These are phyloP conservation scores for Fusarium tupiense DNA, from an alignment of 2,329 filamentous ascomycete species.

Conservation along the genomic window DNA sequence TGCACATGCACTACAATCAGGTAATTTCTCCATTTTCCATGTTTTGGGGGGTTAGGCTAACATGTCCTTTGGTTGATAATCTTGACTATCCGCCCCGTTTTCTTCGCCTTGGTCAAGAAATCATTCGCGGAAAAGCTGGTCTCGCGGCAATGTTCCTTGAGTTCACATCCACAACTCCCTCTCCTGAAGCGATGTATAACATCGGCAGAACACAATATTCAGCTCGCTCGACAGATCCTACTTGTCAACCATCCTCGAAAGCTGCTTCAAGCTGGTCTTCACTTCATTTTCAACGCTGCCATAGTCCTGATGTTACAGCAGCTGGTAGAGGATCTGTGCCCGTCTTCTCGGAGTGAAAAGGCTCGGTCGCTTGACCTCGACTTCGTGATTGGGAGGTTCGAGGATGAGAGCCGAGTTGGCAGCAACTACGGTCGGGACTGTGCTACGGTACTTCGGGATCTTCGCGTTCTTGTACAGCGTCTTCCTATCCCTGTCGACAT, in stretches of 20 bases:
- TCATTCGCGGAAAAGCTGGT: slow-evolving; percentile 55
- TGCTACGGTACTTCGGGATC: slow-evolving; percentile 51
- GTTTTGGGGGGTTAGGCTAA: background rate
- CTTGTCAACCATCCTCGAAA: slow-evolving; percentile 50
- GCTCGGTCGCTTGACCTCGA: slow-evolving; percentile 46
- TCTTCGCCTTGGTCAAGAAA: slow-evolving; percentile 59
- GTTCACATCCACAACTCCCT: slow-evolving; percentile 37
- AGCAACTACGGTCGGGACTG: slow-evolving; percentile 53
- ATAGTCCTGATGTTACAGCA: slow-evolving; percentile 59
- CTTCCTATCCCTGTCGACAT: slow-evolving; percentile 42
- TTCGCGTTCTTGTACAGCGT: slow-evolving; percentile 49
- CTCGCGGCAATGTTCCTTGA: slow-evolving; percentile 40
- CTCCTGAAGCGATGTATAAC: slow-evolving; percentile 53
- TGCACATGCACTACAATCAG: slow-evolving; percentile 62
- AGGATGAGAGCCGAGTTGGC: slow-evolving; percentile 50
- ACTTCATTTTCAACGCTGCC: slow-evolving; percentile 62
- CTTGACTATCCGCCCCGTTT: slow-evolving; percentile 58
- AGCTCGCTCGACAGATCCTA: slow-evolving; percentile 54
- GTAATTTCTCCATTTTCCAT: background rate
- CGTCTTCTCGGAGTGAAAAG: slow-evolving; percentile 38
- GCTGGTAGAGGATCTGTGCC: slow-evolving; percentile 50
- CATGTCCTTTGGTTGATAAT: slow-evolving; percentile 52
- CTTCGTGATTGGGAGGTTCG: slow-evolving; percentile 55
- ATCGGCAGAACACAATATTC: slow-evolving; percentile 58
- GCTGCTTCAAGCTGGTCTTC: slow-evolving; percentile 56